Percentiles rank a stretch among this genome's conserved stretches.
Evolutionary conservation across 2,329 filamentous ascomycete species (phyloP).

Genomic region (Seiridium cupressi): DNA sequence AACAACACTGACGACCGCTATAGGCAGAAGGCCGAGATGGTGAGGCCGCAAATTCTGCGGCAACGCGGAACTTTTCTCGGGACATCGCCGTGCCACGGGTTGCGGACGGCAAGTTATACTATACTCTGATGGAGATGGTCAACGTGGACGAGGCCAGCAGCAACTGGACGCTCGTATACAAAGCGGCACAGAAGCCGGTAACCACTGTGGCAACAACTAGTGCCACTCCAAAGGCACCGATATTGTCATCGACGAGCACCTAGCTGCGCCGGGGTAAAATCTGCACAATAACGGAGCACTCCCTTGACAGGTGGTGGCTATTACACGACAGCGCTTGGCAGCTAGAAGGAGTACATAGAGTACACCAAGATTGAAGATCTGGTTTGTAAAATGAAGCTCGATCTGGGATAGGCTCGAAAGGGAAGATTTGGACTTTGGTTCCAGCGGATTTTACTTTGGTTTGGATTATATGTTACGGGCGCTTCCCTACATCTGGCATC

Average conservation of each 20-base stretch:
- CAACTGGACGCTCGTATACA: slow-evolving; percentile 36
- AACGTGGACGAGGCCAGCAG: slow-evolving; percentile 33
- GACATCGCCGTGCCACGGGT: slow-evolving; percentile 46
- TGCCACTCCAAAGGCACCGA: background rate
- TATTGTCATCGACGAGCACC: background rate
- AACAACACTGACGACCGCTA: background rate
- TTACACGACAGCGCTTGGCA: no score
- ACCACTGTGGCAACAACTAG: slow-evolving; percentile 19
- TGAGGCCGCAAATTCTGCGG: slow-evolving; percentile 27
- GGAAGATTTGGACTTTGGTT: no score
- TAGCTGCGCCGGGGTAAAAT: background rate
- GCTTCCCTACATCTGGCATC: no score
- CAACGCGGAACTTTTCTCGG: slow-evolving; percentile 28
- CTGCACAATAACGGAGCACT: no score
- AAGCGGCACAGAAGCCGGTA: slow-evolving; percentile 19
- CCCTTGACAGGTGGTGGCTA: no score
- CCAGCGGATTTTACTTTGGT: no score
- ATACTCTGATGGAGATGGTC: slow-evolving; percentile 46
- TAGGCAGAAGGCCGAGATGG: slow-evolving; percentile 50
- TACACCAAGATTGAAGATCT: no score
- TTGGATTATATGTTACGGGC: no score
- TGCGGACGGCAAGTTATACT: slow-evolving; percentile 44
- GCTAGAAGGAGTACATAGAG: no score
- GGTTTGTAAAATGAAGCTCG: no score
- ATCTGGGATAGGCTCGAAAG: no score